Conservation (phyloP, 352 stramenopile species). For the Albugo laibachii region DNA sequence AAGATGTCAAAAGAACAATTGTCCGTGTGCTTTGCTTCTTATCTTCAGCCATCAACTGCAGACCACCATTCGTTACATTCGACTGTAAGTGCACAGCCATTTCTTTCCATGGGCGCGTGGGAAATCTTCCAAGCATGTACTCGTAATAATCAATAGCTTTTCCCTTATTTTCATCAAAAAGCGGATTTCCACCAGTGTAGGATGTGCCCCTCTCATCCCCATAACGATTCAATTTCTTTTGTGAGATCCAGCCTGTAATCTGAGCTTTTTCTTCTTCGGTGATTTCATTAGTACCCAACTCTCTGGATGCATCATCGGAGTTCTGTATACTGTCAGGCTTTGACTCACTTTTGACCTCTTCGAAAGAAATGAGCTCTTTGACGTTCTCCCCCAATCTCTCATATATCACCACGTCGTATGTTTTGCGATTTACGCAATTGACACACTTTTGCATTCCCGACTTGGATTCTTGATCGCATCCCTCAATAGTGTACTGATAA, state of each 20-base stretch:
- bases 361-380: no score
- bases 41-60: background rate
- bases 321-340: no score
- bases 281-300: no score
- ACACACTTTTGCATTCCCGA: no score
- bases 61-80: background rate
- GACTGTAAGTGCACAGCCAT: conserved; percentile 8
- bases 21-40: background rate
- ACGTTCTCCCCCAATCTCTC: no score
- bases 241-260: conserved; percentile 38
- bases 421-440: no score
- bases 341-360: no score
- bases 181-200: conserved; percentile 58
- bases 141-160: conserved; percentile 22
- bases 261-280: conserved; percentile 21
- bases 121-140: conserved; percentile 43
- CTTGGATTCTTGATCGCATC: no score
- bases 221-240: conserved; percentile 33
- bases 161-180: conserved; percentile 59
- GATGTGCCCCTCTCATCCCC: conserved; percentile 26
- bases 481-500: no score
- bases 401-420: no score
- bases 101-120: conserved; percentile 30
- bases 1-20: background rate
- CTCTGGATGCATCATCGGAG: no score